Percentiles rank a stretch among this genome's conserved stretches.
Evolutionary conservation across 208 protist species (phyloP).

Genomic region (Wallacemonas sp.): DNA sequence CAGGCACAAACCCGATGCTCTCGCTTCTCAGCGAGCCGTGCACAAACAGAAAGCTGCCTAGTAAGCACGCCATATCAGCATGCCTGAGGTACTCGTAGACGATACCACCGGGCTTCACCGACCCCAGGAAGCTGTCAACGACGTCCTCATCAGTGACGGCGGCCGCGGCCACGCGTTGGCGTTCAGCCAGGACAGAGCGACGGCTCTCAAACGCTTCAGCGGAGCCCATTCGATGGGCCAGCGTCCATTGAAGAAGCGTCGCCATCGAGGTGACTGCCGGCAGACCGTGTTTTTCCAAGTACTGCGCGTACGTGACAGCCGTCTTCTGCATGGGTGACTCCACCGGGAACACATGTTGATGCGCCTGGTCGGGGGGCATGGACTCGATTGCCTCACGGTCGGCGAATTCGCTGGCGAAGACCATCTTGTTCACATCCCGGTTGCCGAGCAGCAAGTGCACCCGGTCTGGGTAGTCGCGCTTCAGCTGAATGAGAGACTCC

Average conservation of each 20-base stretch:
- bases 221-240: slow-evolving; percentile 39
- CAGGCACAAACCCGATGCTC: slow-evolving; percentile 41
- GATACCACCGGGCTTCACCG: slow-evolving; percentile 26
- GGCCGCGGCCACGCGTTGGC: background rate
- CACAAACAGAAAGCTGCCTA: slow-evolving; percentile 53
- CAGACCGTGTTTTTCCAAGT: background rate
- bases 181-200: slow-evolving; percentile 21
- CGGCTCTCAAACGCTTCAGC: slow-evolving; percentile 40
- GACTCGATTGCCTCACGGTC: background rate
- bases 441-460: slow-evolving; percentile 74
- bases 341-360: background rate
- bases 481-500: slow-evolving; percentile 37
- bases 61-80: slow-evolving; percentile 24
- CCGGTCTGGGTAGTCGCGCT: slow-evolving; percentile 43
- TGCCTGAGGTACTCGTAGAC: slow-evolving; percentile 47
- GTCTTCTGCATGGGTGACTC: slow-evolving; percentile 11
- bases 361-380: slow-evolving; percentile 1
- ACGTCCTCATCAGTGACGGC: slow-evolving; percentile 33
- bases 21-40: slow-evolving; percentile 39
- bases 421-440: slow-evolving; percentile 79
- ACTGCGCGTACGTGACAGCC: background rate
- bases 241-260: slow-evolving; percentile 38
- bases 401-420: slow-evolving; percentile 20
- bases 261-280: background rate
- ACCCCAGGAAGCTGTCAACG: slow-evolving; percentile 30